These are phyloP conservation scores for Lactarius indigo DNA, from an alignment of 768 basidiomycete genomes.

Conservation along the genomic window DNA sequence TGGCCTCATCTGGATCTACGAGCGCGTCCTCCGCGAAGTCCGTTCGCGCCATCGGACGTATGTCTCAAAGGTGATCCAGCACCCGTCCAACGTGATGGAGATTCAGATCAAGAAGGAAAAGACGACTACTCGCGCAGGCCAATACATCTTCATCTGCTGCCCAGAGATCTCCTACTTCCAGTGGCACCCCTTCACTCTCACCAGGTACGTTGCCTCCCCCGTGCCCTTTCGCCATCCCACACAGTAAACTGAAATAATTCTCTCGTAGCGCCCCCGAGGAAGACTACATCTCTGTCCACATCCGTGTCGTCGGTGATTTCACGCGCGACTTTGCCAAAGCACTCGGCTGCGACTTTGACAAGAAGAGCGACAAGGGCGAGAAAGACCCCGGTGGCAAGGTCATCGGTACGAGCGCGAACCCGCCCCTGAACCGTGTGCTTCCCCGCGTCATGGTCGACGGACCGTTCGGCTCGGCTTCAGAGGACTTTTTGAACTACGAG, in stretches of 20 bases:
- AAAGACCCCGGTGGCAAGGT: constrained; percentile 49
- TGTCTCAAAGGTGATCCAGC: constrained; percentile 92
- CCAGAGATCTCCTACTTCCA: constrained; percentile 94
- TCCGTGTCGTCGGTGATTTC: constrained; percentile 90
- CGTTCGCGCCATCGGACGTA: constrained; percentile 88
- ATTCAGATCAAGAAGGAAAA: constrained; percentile 97
- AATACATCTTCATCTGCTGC: constrained; percentile 90
- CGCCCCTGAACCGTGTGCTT: constrained; percentile 65
- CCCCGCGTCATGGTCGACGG: constrained; percentile 96
- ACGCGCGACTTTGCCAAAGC: constrained; percentile 76
- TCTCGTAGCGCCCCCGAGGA: constrained; percentile 82
- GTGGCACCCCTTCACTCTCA: constrained; percentile 97
- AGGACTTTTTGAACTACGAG: constrained; percentile 90
- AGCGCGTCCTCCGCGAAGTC: constrained; percentile 90
- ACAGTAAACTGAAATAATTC: background rate
- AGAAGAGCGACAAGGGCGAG: constrained; percentile 44
- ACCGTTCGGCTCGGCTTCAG: constrained; percentile 88
- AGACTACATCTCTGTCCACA: constrained; percentile 91
- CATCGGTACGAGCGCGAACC: constrained; percentile 52
- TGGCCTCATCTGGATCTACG: constrained; percentile 78
- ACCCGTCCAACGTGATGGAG: constrained; percentile 92
- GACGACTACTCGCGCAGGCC: constrained; percentile 76
- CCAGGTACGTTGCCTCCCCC: constrained; percentile 46
- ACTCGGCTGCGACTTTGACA: constrained; percentile 79
- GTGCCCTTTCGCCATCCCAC: constrained; percentile 9